Evolutionary conservation across 495 filamentous ascomycete species (phyloP), one percentile per base, ranked within the genome.

Genomic region (Collariella sp.): DNA sequence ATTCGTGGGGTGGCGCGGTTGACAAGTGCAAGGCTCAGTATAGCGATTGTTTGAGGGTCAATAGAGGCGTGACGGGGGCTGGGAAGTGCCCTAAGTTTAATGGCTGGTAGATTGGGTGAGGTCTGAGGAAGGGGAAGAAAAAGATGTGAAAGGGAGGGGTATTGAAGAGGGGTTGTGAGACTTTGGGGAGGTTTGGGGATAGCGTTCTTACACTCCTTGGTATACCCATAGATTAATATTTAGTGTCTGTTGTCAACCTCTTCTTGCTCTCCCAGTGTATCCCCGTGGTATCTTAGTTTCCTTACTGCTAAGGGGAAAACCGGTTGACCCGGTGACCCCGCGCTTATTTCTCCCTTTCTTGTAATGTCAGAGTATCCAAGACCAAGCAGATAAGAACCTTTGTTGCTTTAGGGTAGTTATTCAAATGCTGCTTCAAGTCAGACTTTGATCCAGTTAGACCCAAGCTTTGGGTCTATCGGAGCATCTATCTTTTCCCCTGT

Each of bases 11-110:
- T 1, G 29, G 24, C 15, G 57, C 57, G 16, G 34, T 56, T 13
- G 6, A 11, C 9, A 58, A 58, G 56, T 58, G 56, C 24, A 58
- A 55, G 51, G 52, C 46, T 5, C 52, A 55, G 52, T 54, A 55
- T 24, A 23, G 11, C 13, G 56, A 50, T 23, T 54, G 51, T 18
- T 15, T 54, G 31, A 9, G 12, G 22, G 39, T 45, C 11, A 64
- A 64, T 29, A 45, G 26, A 53, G 51, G 45, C 7, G 22, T 20
- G 13, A 55, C 33, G 19, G 60, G 57, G 1, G 38, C 24, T 0
- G 57, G 56, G 9, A 67, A 67, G 62, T 67, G 64, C 44, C 24
- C 24, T 20, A 50, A 26, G 39, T 61, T 48, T 59, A 57, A 48
- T 15, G 40, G 40, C 19, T 53, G 56, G 52, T 49, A 39, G 26